Conservation (phyloP, 73 alveolate species). For the Paramecium biaurelia region DNA sequence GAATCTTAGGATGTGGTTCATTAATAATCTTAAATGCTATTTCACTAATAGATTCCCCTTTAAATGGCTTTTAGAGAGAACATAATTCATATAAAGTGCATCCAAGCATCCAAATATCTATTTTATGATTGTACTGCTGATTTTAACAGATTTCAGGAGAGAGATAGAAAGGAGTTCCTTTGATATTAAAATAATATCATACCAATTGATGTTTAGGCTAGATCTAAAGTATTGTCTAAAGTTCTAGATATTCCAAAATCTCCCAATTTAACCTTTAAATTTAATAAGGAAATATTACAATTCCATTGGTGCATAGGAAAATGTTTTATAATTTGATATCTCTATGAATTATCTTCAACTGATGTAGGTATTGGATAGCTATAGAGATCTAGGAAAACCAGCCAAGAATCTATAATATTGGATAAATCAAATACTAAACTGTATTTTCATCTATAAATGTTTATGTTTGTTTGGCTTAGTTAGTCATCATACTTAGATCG, state of each 20-base stretch:
- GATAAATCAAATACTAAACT: conserved; percentile 36
- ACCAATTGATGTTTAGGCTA: conserved; percentile 32
- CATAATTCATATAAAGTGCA: conserved; percentile 60
- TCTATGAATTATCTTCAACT: conserved; percentile 75
- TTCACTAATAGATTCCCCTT: conserved; percentile 42
- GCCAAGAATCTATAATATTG: conserved; percentile 60
- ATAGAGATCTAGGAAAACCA: conserved; percentile 78
- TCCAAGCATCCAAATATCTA: conserved; percentile 76
- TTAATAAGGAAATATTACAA: not conserved
- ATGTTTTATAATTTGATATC: conserved; percentile 62
- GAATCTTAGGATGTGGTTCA: conserved; percentile 14
- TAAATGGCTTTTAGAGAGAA: conserved; percentile 48
- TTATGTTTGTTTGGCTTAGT: not conserved
- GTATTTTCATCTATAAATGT: conserved; percentile 8
- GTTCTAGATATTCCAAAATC: conserved; percentile 41
- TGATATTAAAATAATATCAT: not conserved
- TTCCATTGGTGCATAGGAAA: conserved; percentile 7
- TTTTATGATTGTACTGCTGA: conserved; percentile 57
- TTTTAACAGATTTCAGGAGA: conserved; percentile 71
- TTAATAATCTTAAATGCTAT: not conserved
- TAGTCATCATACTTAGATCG: conserved; percentile 42
- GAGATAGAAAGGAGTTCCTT: conserved; percentile 74
- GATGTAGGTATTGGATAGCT: conserved; percentile 75
- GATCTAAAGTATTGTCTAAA: not conserved
- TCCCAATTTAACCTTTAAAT: not conserved